A percentile compares a stretch with the other conserved stretches of the same genome.
Conservation (phyloP, 257 asterid genomes). For the Fraxinus americana region DNA sequence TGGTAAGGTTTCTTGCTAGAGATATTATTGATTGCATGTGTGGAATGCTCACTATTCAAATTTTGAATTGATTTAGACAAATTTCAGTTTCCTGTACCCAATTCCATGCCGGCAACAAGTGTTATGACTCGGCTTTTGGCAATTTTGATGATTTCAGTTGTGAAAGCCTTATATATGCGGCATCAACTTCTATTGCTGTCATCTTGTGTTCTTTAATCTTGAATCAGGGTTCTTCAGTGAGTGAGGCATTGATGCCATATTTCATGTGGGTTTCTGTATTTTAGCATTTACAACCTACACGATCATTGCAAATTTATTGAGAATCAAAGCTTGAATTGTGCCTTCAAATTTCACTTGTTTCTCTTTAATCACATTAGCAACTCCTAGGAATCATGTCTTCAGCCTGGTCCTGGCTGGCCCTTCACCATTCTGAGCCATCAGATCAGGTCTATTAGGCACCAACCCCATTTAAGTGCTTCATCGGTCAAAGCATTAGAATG, state of each 20-base stretch:
- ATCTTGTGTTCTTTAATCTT: not conserved
- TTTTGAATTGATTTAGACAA: not conserved
- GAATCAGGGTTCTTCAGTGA: not conserved
- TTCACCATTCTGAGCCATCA: conserved; percentile 1
- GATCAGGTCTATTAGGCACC: not conserved
- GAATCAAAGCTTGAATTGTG: not conserved
- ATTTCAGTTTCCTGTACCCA: not conserved
- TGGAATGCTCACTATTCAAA: not conserved
- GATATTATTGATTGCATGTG: not conserved
- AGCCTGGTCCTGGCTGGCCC: not conserved
- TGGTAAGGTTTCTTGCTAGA: conserved; percentile 53
- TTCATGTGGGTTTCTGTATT: not conserved
- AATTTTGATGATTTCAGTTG: not conserved
- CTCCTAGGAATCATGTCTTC: conserved; percentile 15
- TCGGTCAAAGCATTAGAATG: not conserved
- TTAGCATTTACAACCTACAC: not conserved
- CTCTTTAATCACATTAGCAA: not conserved
- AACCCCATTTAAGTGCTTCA: not conserved
- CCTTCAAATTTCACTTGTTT: not conserved
- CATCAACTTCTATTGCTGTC: not conserved
- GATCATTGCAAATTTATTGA: not conserved
- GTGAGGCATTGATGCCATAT: not conserved
- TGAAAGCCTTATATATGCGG: conserved; percentile 3
- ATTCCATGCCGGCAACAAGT: not conserved
- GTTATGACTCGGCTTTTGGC: not conserved